Evolutionary conservation across 1,284 basidiomycete genomes (phyloP).

Genomic region (Austroboletus sp.): DNA sequence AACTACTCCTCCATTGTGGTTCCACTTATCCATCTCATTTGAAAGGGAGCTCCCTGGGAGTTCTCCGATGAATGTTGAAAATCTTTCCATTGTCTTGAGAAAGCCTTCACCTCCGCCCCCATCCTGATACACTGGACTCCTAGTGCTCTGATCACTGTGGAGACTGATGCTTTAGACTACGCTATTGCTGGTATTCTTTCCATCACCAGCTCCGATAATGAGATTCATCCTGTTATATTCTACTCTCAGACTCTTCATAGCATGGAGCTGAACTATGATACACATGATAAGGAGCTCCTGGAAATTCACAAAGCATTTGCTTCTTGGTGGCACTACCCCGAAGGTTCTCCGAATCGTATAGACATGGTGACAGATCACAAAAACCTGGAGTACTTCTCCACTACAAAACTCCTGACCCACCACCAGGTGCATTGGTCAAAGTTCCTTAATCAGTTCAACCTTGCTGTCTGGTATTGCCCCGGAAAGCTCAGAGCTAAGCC

Average conservation of each 20-base stretch:
- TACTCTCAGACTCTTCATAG: background rate
- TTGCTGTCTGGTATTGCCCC: no score
- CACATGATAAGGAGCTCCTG: background rate
- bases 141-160: no score
- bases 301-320: no score
- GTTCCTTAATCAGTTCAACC: no score
- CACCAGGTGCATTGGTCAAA: no score
- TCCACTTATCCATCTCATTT: background rate
- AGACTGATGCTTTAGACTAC: slow-evolving; percentile 36
- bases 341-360: background rate
- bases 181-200: slow-evolving; percentile 31
- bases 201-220: no score
- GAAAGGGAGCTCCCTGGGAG: background rate
- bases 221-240: background rate
- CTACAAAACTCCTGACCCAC: no score
- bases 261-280: background rate
- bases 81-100: background rate
- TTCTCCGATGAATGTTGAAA: background rate
- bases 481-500: no score
- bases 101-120: no score
- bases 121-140: no score
- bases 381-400: background rate
- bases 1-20: background rate
- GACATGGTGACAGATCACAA: background rate
- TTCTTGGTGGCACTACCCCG: background rate